Evolutionary conservation across 768 basidiomycete species (phyloP), one percentile per base, ranked within the genome.

Genomic region (Phallus indusiatus): DNA sequence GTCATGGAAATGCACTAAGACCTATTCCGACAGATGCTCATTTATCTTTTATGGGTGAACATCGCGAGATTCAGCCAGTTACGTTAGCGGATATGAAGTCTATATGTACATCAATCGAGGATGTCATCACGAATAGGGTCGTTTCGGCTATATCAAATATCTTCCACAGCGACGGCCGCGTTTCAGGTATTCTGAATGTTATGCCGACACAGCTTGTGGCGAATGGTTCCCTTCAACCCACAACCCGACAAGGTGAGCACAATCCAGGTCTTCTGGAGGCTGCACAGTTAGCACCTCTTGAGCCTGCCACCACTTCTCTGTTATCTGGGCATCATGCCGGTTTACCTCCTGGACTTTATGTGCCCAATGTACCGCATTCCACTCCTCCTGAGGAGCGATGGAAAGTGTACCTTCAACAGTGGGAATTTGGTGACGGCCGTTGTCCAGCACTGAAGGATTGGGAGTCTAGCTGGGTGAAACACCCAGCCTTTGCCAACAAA

Each of bases 1-100:
- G 65, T 47, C 64, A 70, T 57, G 59, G 64, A 9, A 60, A 72
- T 54, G 56, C 56, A 21, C 48, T 57, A 8, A n/a, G 47, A 5
- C 56, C 47, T 8, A 57, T 57, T 10, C 17, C 46, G 1, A 48
- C 16, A 20, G 56, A 57, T 22, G 17, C 8, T 12, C 22, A 57
- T n/a, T 28, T 20, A 50, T 57, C 56, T 5, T 57, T 57, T 16
- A 28, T 57, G 47, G 46, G 56, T 2, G 47, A 57, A 57, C 46
- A 57, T 28, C 28, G 22, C 9, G 22, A 57, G 16, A 47, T n/a
- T 22, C 47, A 34, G 21, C 46, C 46, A 6, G 56, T 49, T 6
- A 57, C 47, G n/a, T 34, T 35, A 33, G 28, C 22, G 24, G 56
- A 57, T n/a, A 35, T 57, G 22, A 28, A 57, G 17, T 28, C 46